Conservation (phyloP, 257 asterid genomes). For the Sherardia arvensis region DNA sequence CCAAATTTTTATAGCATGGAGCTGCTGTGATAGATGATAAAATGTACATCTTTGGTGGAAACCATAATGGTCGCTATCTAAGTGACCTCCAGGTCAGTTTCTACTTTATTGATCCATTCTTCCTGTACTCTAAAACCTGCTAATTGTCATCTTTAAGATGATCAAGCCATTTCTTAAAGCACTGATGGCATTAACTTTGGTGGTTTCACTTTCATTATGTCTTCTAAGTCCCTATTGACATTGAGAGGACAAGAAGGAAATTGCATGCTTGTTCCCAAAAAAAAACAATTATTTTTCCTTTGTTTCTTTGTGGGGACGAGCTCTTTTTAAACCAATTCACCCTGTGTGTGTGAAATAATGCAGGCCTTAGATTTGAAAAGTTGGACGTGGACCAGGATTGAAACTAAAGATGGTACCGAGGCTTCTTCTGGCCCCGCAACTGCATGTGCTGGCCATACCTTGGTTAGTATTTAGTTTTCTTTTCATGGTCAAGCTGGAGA, state of each 20-base stretch:
- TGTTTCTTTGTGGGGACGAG: not conserved
- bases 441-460: slow-evolving; percentile 86
- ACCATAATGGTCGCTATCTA: slow-evolving; percentile 88
- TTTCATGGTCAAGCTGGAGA: not conserved
- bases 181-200: not conserved
- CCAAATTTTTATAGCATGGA: slow-evolving; percentile 59
- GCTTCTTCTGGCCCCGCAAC: slow-evolving; percentile 23
- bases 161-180: not conserved
- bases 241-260: not conserved
- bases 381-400: slow-evolving; percentile 87
- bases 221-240: not conserved
- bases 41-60: slow-evolving; percentile 94
- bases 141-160: not conserved
- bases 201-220: not conserved
- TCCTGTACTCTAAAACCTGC: not conserved
- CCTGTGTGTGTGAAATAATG: slow-evolving; percentile 16
- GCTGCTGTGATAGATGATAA: slow-evolving; percentile 82
- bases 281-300: not conserved
- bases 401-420: slow-evolving; percentile 46
- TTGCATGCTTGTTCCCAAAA: not conserved
- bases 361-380: slow-evolving; percentile 74
- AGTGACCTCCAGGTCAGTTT: slow-evolving; percentile 88
- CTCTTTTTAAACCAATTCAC: slow-evolving; percentile 4
- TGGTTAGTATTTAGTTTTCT: slow-evolving; percentile 50
- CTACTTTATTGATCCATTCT: slow-evolving; percentile 10